phyloP scores from a whole-genome alignment of 1,284 basidiomycete species.

The Moesziomyces sp. region DNA sequence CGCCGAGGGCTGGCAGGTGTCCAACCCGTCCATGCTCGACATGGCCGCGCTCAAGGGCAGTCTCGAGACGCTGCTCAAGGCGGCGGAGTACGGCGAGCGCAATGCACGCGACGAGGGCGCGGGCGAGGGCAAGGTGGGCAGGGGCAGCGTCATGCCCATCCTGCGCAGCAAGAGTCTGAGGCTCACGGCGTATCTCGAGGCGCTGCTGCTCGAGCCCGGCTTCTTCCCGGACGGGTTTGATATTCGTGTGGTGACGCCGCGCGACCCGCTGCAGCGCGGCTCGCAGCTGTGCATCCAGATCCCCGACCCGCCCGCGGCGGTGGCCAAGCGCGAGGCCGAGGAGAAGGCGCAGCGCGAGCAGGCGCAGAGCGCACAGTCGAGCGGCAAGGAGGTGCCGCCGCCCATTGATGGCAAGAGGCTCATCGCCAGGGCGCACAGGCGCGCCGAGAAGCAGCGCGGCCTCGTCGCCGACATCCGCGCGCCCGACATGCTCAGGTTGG shows the following conservation, averaged over 20 bases:
- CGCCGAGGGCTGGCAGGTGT: conserved; percentile 94
- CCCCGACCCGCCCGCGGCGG: conserved; percentile 21
- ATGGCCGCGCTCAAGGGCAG: conserved; percentile 69
- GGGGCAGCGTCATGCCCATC: conserved; percentile 58
- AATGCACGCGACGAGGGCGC: conserved; percentile 7
- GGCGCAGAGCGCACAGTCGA: neutral
- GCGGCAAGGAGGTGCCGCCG: conserved; percentile 49
- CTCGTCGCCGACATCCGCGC: conserved; percentile 60
- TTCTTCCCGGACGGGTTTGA: conserved; percentile 51
- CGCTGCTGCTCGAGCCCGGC: conserved; percentile 45
- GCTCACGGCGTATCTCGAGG: conserved; percentile 61
- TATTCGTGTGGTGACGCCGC: conserved; percentile 56
- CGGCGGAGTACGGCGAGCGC: conserved; percentile 19
- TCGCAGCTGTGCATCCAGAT: conserved; percentile 61
- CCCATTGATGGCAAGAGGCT: conserved; percentile 49
- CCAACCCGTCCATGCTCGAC: conserved; percentile 86
- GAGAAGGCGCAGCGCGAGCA: conserved; percentile 7
- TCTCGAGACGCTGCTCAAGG: conserved; percentile 55
- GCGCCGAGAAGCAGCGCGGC: conserved; percentile 52
- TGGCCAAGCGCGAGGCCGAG: neutral
- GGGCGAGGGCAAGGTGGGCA: conserved; percentile 32
- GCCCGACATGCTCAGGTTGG: conserved; percentile 62
- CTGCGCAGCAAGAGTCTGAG: conserved; percentile 51
- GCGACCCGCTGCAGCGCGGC: conserved; percentile 55
- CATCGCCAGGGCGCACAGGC: conserved; percentile 51